These are phyloP conservation scores for Neoarthrinium moseri DNA, from an alignment of 2,329 filamentous ascomycete species.

Conservation along the genomic window DNA sequence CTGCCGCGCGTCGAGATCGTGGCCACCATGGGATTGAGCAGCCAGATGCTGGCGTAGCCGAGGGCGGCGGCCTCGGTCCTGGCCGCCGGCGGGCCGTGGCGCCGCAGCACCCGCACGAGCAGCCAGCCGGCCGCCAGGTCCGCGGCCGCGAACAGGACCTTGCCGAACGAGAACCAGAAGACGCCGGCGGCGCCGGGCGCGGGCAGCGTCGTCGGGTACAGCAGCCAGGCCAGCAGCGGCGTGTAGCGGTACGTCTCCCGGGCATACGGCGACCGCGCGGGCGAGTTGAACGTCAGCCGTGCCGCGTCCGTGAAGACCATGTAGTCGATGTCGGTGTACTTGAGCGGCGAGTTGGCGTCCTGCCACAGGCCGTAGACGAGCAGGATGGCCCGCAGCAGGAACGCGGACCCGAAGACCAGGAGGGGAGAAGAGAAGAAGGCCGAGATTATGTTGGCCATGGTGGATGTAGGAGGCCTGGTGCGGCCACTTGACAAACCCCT, in stretches of 20 bases:
- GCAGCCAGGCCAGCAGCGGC: constrained; percentile 85
- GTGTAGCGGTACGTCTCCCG: constrained; percentile 97
- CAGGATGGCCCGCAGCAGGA: constrained; percentile 68
- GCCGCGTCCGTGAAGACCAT: constrained; percentile 96
- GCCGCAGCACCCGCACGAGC: constrained; percentile 34
- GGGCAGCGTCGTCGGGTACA: constrained; percentile 68
- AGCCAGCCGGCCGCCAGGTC: constrained; percentile 81
- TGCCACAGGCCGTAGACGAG: constrained; percentile 90
- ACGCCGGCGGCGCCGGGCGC: too few relatives aligned
- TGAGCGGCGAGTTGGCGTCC: constrained; percentile 86
- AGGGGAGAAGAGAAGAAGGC: constrained; percentile 35
- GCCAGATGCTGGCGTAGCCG: constrained; percentile 82
- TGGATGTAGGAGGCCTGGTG: too few relatives aligned
- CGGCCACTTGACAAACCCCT: too few relatives aligned
- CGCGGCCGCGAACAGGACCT: constrained; percentile 78
- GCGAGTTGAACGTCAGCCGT: constrained; percentile 51
- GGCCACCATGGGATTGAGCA: constrained; percentile 97
- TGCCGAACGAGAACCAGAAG: constrained; percentile 78
- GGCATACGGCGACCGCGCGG: constrained; percentile 66
- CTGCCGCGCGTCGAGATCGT: constrained; percentile 94
- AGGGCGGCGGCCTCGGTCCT: constrained; percentile 64
- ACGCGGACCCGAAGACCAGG: constrained; percentile 55
- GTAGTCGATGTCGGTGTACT: constrained; percentile 99
- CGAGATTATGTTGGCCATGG: constrained; percentile 22
- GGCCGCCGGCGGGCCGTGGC: constrained; percentile 42